phyloP scores from a whole-genome alignment of 768 basidiomycete genomes.

The Dacryopinax primogenitus region DNA sequence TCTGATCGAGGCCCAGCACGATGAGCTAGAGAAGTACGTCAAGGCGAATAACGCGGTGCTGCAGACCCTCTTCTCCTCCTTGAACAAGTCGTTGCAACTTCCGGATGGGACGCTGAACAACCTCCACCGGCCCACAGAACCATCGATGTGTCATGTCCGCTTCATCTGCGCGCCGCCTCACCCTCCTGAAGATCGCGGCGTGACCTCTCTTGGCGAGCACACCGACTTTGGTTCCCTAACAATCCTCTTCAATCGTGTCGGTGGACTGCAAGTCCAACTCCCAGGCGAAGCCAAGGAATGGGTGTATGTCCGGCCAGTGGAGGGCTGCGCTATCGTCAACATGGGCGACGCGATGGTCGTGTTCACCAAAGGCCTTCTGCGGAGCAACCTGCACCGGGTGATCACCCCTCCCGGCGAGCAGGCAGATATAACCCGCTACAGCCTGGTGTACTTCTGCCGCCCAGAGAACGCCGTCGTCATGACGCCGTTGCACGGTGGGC shows the following conservation, averaged over 20 bases:
- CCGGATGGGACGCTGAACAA: constrained; percentile 1
- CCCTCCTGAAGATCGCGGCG: not conserved
- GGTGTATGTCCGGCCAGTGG: constrained; percentile 33
- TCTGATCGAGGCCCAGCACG: not conserved
- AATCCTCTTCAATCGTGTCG: not conserved
- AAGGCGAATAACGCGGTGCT: not conserved
- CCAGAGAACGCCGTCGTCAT: constrained; percentile 43
- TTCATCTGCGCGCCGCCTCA: constrained; percentile 3
- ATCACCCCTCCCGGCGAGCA: constrained; percentile 44
- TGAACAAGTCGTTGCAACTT: not conserved
- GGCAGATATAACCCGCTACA: constrained; percentile 43
- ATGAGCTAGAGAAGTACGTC: not conserved
- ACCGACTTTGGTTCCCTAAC: constrained; percentile 2
- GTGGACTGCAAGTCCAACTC: constrained; percentile 6
- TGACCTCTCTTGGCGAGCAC: constrained; percentile 6
- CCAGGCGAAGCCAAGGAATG: not conserved
- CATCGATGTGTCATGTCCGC: constrained; percentile 2
- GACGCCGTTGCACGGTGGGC: constrained; percentile 30
- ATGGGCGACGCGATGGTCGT: constrained; percentile 49
- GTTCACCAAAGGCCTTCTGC: constrained; percentile 51
- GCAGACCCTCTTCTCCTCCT: not conserved
- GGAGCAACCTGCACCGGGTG: constrained; percentile 53
- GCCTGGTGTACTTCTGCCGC: constrained; percentile 54
- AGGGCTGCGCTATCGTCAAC: constrained; percentile 47
- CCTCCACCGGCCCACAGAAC: not conserved